Evolutionary conservation across 345 rosid genomes (phyloP).

Genomic region (Eucalyptus guilfoylei): DNA sequence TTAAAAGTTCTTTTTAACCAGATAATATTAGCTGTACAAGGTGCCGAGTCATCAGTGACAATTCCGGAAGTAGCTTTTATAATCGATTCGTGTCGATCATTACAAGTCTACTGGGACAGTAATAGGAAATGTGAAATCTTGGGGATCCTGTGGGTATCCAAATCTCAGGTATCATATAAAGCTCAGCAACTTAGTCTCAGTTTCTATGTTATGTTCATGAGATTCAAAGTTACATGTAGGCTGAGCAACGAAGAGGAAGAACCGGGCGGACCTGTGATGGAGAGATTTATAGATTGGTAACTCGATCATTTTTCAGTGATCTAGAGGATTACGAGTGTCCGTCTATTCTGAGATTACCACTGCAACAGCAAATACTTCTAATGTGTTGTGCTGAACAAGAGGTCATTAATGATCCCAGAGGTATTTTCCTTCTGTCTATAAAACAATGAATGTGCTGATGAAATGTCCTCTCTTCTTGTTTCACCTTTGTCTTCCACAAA

Average conservation of each 20-base stretch:
- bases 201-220: not conserved
- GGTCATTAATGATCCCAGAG: conserved; percentile 80
- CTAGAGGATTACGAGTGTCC: conserved; percentile 65
- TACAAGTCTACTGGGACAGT: conserved; percentile 77
- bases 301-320: conserved; percentile 54
- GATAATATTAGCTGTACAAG: conserved; percentile 56
- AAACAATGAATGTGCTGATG: not conserved
- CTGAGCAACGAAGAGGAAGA: conserved; percentile 88
- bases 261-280: conserved; percentile 97
- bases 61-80: conserved; percentile 90
- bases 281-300: conserved; percentile 78
- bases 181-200: not conserved
- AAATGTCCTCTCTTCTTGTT: not conserved
- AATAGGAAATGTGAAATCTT: conserved; percentile 43
- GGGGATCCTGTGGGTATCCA: conserved; percentile 84
- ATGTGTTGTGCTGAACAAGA: conserved; percentile 74
- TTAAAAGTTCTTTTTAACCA: conserved; percentile 6
- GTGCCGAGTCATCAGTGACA: conserved; percentile 87
- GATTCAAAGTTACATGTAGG: conserved; percentile 24
- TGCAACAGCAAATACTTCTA: conserved; percentile 74
- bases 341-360: conserved; percentile 56
- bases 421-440: conserved; percentile 7
- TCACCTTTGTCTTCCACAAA: not conserved
- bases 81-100: conserved; percentile 86
- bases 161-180: conserved; percentile 59